These are phyloP conservation scores for Macrolepiota fuliginosa DNA, from an alignment of 768 basidiomycete species.

Conservation along the genomic window DNA sequence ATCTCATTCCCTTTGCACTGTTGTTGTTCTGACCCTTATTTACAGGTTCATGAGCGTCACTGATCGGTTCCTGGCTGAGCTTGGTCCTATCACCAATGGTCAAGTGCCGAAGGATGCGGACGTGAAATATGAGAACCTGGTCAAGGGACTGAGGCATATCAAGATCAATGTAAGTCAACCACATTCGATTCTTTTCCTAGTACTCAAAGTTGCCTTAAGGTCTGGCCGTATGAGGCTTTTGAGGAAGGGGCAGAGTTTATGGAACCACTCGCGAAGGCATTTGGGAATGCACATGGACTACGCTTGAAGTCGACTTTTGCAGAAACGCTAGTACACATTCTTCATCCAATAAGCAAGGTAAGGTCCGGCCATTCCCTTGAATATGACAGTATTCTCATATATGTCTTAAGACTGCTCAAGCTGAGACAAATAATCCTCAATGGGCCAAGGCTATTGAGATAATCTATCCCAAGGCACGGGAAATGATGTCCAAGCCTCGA, in stretches of 20 bases:
- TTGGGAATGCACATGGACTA: slow-evolving; percentile 79
- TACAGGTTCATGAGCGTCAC: slow-evolving; percentile 87
- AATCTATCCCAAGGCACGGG: slow-evolving; percentile 78
- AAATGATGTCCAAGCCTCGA: slow-evolving; percentile 84
- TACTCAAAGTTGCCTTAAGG: slow-evolving; percentile 40
- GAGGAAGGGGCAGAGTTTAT: slow-evolving; percentile 93
- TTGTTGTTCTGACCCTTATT: neutral
- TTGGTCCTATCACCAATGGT: slow-evolving; percentile 69
- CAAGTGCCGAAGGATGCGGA: slow-evolving; percentile 81
- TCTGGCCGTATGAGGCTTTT: slow-evolving; percentile 91
- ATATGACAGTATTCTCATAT: neutral
- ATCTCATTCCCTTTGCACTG: neutral
- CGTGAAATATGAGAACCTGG: slow-evolving; percentile 78
- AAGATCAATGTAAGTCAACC: slow-evolving; percentile 64
- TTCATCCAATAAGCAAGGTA: slow-evolving; percentile 91
- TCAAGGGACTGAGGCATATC: slow-evolving; percentile 78
- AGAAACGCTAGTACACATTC: slow-evolving; percentile 68
- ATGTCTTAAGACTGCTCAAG: slow-evolving; percentile 74
- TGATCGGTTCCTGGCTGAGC: slow-evolving; percentile 82
- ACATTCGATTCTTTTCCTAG: neutral
- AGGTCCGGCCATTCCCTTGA: slow-evolving; percentile 5
- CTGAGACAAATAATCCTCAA: slow-evolving; percentile 91
- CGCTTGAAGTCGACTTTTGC: slow-evolving; percentile 84
- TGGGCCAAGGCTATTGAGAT: slow-evolving; percentile 91
- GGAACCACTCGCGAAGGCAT: slow-evolving; percentile 78